phyloP scores from a whole-genome alignment of 306 rosid species.

The Quillaja saponaria region DNA sequence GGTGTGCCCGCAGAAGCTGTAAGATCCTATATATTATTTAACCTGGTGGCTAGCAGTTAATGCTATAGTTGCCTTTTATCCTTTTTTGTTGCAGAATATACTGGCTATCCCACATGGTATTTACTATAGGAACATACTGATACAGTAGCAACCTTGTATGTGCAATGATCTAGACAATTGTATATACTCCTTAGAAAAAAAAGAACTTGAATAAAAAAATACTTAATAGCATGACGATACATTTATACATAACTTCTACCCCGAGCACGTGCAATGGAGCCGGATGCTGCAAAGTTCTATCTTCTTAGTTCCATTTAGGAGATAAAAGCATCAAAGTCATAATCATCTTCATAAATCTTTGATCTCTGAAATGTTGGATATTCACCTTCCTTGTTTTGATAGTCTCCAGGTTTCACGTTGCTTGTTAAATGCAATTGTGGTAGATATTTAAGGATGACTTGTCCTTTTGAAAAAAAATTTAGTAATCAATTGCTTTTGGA shows the following conservation, averaged over 20 bases:
- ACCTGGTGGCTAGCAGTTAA: background rate
- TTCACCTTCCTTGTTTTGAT: background rate
- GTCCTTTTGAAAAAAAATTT: constrained; percentile 1
- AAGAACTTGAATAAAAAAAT: constrained; percentile 13
- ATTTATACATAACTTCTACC: constrained; percentile 15
- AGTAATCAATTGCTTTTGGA: no score
- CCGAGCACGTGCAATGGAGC: background rate
- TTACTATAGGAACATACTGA: constrained; percentile 8
- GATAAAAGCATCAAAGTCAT: background rate
- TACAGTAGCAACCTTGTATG: constrained; percentile 2
- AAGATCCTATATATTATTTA: constrained; percentile 5
- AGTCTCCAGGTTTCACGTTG: constrained; percentile 2
- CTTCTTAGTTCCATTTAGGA: background rate
- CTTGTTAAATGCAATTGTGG: constrained; percentile 16
- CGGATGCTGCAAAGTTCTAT: background rate
- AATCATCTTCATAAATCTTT: background rate
- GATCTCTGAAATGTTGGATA: background rate
- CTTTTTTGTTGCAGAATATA: background rate
- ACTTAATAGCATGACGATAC: constrained; percentile 8
- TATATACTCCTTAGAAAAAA: constrained; percentile 1
- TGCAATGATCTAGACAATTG: constrained; percentile 4
- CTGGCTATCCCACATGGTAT: background rate
- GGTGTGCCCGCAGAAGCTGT: background rate
- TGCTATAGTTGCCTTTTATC: background rate
- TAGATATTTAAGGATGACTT: background rate